Percentiles rank a stretch among this genome's conserved stretches.
phyloP scores from a whole-genome alignment of 108 stramenopile genomes.

The Nitzschia sp. region DNA sequence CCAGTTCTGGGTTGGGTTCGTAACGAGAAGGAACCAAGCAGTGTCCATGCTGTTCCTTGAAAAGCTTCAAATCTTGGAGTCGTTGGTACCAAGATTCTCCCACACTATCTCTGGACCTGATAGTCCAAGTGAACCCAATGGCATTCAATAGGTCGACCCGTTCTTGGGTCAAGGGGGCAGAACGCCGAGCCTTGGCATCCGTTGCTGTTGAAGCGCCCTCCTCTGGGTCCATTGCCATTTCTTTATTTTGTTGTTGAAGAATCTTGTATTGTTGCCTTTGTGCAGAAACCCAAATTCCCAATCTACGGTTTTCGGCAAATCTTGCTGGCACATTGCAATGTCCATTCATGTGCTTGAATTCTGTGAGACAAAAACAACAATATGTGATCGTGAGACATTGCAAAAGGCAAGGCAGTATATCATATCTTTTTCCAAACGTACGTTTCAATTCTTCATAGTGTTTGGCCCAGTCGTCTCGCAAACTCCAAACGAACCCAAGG shows the following conservation, averaged over 20 bases:
- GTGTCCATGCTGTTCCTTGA: conserved; percentile 39
- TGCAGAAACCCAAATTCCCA: conserved; percentile 76
- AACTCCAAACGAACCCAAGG: conserved; percentile 73
- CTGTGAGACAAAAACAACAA: neutral
- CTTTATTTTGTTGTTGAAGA: conserved; percentile 18
- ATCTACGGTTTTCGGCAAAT: conserved; percentile 58
- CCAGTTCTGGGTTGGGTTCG: conserved; percentile 35
- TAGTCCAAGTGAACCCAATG: conserved; percentile 70
- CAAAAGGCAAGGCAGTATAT: neutral
- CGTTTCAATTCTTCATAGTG: conserved; percentile 49
- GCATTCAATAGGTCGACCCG: conserved; percentile 58
- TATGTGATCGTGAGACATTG: neutral
- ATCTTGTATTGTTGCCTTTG: conserved; percentile 67
- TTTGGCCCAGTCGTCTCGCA: conserved; percentile 60
- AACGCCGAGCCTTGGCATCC: conserved; percentile 26
- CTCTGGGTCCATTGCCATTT: neutral
- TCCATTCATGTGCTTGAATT: conserved; percentile 45
- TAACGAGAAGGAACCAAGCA: conserved; percentile 41
- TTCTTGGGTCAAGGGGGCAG: conserved; percentile 52
- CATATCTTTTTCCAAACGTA: neutral
- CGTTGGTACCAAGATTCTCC: conserved; percentile 55
- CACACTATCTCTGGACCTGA: conserved; percentile 47
- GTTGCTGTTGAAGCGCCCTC: neutral
- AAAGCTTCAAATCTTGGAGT: conserved; percentile 40
- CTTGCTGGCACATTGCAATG: conserved; percentile 81